Base-by-base conservation (phyloP, 179 eudicot species). In the Actinidia polygama region DNA sequence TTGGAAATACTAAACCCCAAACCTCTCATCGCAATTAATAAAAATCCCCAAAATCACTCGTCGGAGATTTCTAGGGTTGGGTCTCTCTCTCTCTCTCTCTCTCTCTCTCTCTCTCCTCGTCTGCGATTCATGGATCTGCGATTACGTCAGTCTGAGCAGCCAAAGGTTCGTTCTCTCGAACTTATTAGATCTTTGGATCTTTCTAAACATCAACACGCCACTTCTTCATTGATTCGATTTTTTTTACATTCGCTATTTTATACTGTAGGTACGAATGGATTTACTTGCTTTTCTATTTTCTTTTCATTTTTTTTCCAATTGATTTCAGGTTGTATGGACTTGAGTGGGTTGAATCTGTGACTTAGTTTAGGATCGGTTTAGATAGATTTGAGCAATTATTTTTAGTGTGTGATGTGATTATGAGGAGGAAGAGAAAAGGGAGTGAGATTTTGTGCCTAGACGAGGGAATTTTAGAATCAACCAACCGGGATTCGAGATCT, bases 341-440 rank as follows among this genome's bases (percentile, higher is more conserved):
- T 18, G 75, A 10, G 66, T 12, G 51, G 51, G n/a, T 30, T 68
- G 59, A 61, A 50, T 16, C 5, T 54, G 16, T 53, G 5, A n/a
- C 19, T 66, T 26, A 53, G 64, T 4, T 49, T 26, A 16, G 44
- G 9, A 64, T 61, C 8, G 69, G 47, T 53, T n/a, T 30, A 3
- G 16, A 19, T 79, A 78, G 58, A 36, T 12, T 77, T 83, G 78
- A 14, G 36, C 36, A 30, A 54, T 30, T 70, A 55, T 63, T 75
- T 14, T 21, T 46, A 3, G 69, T 21, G 36, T 44, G 30, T 75
- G 59, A 76, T 79, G 23, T 88, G 59, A 16, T 85, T 26, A 85
- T 88, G 88, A 87, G 92, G 90, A 91, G 85, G 90, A 93, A 93
- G 88, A 89, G 96, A 84, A 93, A 93, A 85, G 96, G 96, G 26